Evolutionary conservation across 1,284 basidiomycete genomes (phyloP).

Genomic region (Stereum hirsutum): DNA sequence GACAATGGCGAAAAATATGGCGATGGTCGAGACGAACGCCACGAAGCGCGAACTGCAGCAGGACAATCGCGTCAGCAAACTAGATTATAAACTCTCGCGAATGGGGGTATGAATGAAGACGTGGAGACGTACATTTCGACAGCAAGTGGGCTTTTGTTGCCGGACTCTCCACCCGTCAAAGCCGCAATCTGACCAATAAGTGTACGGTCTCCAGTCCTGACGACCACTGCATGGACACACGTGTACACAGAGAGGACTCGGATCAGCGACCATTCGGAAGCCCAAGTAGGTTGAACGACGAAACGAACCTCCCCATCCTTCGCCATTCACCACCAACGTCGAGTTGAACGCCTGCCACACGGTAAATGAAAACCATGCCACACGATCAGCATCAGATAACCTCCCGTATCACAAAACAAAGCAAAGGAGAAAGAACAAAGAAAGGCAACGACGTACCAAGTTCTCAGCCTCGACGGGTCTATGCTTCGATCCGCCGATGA

Average conservation of each 20-base stretch:
- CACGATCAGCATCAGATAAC: too few species aligned
- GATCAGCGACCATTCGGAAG: not conserved
- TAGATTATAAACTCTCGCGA: not conserved
- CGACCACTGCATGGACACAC: conserved; percentile 34
- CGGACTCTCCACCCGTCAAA: conserved; percentile 52
- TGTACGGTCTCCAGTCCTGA: conserved; percentile 59
- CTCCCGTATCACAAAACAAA: too few species aligned
- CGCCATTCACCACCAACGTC: conserved; percentile 57
- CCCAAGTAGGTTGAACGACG: too few species aligned
- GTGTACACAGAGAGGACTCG: not conserved
- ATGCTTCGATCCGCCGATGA: conserved; percentile 33
- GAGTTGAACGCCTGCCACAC: conserved; percentile 49
- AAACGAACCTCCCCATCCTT: conserved; percentile 57
- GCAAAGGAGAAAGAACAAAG: conserved; percentile 3
- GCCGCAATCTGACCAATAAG: conserved; percentile 63
- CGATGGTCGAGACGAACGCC: conserved; percentile 48
- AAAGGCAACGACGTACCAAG: conserved; percentile 28
- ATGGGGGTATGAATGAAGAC: not conserved
- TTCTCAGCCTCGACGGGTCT: conserved; percentile 59
- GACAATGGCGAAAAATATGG: conserved; percentile 50
- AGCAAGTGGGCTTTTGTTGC: conserved; percentile 56
- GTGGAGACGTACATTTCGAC: conserved; percentile 46
- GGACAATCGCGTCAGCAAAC: not conserved
- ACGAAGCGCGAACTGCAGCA: conserved; percentile 44
- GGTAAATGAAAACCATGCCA: too few species aligned